Base-by-base conservation (phyloP, 169 alveolate species). In the Babesia bovis region DNA sequence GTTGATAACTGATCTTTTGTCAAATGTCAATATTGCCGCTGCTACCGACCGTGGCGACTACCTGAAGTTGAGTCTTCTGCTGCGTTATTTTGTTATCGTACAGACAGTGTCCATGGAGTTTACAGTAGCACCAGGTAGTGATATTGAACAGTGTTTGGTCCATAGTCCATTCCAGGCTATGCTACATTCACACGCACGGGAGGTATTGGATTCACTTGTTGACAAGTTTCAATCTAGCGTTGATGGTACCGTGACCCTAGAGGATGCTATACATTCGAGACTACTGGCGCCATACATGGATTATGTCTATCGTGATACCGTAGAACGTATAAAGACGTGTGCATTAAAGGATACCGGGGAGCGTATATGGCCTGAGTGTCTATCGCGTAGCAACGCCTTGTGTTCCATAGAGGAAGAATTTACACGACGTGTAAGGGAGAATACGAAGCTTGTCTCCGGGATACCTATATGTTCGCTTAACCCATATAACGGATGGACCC, bases 401-500 rank as follows among this genome's bases (percentile, higher is more conserved):
- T 63, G 26, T 33, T 41, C 50, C 25, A 32, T 63, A 1, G 32
- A 36, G 41, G 4, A 25, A 5, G 15, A 33, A 6, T n/a, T 63
- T 28, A 45, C 28, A 17, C 15, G 25, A 17, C 73, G 73, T 6
- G 60, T 63, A 21, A 42, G 60, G 26, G 38, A 21, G 58, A 45
- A 13, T 23, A 30, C 28, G 44, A n/a, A 21, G 5, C 13, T 6
- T 12, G 4, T 7, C 61, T 45, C 10, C 17, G 73, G 60, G 35
- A 45, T 63, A 0, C 40, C 61, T 15, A 13, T 63, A 12, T 63
- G 73, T 30, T 3, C 66, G 5, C 32, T 49, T 19, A 76, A 76
- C 47, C 85, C 85, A 2, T 63, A 63, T 56, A 47, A 53, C 47
- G 85, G 85, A 4, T 76, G 85, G 85, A 76, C 85, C 9, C 85